Evolutionary conservation across 192 early-diverging fungal genomes (phyloP).

Genomic region (Coemansia sp.): DNA sequence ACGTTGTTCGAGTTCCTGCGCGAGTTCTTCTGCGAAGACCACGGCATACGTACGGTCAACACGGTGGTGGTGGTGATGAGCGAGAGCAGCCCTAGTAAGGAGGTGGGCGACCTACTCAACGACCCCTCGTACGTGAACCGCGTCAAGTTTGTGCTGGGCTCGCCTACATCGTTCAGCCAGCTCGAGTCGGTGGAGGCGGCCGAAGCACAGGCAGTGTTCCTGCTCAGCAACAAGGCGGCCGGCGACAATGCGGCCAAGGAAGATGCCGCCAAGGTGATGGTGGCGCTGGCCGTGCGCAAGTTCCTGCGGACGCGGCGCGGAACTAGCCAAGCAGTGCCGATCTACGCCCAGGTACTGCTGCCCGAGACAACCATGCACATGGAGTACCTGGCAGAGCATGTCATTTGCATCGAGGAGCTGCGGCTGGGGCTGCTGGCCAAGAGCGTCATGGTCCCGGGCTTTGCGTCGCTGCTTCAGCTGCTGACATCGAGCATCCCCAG

Average conservation of each 20-base stretch:
- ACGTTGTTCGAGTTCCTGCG: slow-evolving; percentile 62
- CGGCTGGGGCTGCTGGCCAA: slow-evolving; percentile 64
- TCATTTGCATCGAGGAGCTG: slow-evolving; percentile 69
- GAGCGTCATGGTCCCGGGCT: slow-evolving; percentile 63
- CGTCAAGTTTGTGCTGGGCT: slow-evolving; percentile 65
- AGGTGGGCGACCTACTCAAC: slow-evolving; percentile 50
- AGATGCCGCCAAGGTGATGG: slow-evolving; percentile 66
- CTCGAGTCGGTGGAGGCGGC: slow-evolving; percentile 51
- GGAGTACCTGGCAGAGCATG: slow-evolving; percentile 62
- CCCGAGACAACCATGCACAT: slow-evolving; percentile 70
- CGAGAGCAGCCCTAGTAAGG: slow-evolving; percentile 53
- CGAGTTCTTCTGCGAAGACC: slow-evolving; percentile 77
- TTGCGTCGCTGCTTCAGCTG: slow-evolving; percentile 61
- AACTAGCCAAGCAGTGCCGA: slow-evolving; percentile 13
- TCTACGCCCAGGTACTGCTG: slow-evolving; percentile 59
- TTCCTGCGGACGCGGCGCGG: slow-evolving; percentile 39
- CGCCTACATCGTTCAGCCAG: slow-evolving; percentile 53
- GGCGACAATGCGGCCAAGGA: slow-evolving; percentile 48
- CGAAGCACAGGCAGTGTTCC: slow-evolving; percentile 56
- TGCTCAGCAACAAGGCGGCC: slow-evolving; percentile 54
- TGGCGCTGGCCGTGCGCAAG: slow-evolving; percentile 65
- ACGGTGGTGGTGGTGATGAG: slow-evolving; percentile 65
- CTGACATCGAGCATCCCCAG: slow-evolving; percentile 63
- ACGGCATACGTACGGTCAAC: slow-evolving; percentile 59
- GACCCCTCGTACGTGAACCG: slow-evolving; percentile 66